Evolutionary conservation across 2,329 filamentous ascomycete genomes (phyloP).

Genomic region (Chaetomium sp.): DNA sequence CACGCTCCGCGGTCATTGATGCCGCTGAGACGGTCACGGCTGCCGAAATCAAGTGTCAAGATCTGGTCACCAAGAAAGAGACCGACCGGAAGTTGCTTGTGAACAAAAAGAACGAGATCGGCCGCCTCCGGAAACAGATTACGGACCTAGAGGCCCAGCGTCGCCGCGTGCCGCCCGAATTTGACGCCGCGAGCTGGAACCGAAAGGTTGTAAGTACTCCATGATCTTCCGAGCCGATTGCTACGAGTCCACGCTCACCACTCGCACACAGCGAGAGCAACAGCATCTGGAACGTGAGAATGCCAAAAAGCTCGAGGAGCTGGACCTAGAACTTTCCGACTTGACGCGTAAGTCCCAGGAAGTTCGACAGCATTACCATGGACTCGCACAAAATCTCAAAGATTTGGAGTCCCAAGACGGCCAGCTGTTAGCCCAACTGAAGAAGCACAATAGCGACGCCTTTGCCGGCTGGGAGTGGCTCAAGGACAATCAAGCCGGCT

Average conservation of each 20-base stretch:
- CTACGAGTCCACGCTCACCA: conserved; percentile 21
- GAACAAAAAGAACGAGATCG: conserved; percentile 46
- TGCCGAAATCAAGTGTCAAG: conserved; percentile 35
- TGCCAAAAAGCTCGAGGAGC: conserved; percentile 35
- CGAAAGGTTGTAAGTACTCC: conserved; percentile 56
- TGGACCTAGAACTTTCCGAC: conserved; percentile 23
- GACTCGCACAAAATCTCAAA: conserved; percentile 43
- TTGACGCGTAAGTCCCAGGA: conserved; percentile 40
- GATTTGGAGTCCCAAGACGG: conserved; percentile 68
- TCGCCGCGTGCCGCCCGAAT: conserved; percentile 56
- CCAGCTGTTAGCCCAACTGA: conserved; percentile 63
- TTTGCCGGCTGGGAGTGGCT: conserved; percentile 76
- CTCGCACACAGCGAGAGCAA: conserved; percentile 46
- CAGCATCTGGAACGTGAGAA: conserved; percentile 51
- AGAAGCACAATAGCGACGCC: conserved; percentile 54
- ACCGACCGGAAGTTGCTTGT: conserved; percentile 46
- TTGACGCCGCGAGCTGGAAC: conserved; percentile 66
- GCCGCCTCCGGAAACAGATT: conserved; percentile 49
- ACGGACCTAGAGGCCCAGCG: conserved; percentile 56
- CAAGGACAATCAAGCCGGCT: conserved; percentile 58
- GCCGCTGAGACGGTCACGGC: conserved; percentile 37
- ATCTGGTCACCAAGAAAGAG: conserved; percentile 43
- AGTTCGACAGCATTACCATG: conserved; percentile 27
- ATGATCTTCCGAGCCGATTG: neutral
- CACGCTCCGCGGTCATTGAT: conserved; percentile 46